Conservation (phyloP, 345 rosid genomes). For the Firmiana major region DNA sequence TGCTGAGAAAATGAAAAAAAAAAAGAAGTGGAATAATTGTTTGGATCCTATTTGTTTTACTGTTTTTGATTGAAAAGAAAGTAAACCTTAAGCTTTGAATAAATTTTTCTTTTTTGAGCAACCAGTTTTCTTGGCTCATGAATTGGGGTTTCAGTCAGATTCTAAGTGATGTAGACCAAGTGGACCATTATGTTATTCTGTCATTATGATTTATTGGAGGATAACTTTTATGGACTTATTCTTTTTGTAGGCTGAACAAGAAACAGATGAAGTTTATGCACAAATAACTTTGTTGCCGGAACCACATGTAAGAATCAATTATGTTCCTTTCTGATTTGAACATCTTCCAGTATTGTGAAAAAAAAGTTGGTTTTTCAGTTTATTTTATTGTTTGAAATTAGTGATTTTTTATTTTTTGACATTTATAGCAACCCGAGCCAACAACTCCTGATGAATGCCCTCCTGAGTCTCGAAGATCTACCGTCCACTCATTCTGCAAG, state of each 20-base stretch:
- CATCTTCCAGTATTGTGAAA: neutral
- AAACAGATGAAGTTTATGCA: constrained; percentile 94
- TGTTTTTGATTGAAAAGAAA: neutral
- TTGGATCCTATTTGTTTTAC: neutral
- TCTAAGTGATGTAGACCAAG: neutral
- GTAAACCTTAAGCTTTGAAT: neutral
- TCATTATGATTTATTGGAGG: neutral
- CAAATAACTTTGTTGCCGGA: constrained; percentile 79
- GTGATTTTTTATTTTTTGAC: neutral
- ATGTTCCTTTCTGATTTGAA: constrained; percentile 12
- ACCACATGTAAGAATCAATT: constrained; percentile 40
- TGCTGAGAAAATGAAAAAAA: constrained; percentile 8
- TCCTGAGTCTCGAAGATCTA: constrained; percentile 41
- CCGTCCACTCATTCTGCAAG: constrained; percentile 74
- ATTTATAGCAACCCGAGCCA: constrained; percentile 54
- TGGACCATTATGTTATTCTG: constrained; percentile 8
- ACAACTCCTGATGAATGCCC: constrained; percentile 41
- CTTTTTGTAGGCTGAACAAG: constrained; percentile 78
- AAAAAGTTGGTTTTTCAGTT: neutral
- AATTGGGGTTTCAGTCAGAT: neutral
- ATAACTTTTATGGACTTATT: constrained; percentile 6
- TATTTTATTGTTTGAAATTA: neutral
- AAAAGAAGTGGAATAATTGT: neutral
- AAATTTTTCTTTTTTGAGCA: neutral
- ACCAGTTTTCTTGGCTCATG: neutral